Base-by-base conservation (phyloP, 371 early-diverging fungal species). In the Nosema muscidifuracis region DNA sequence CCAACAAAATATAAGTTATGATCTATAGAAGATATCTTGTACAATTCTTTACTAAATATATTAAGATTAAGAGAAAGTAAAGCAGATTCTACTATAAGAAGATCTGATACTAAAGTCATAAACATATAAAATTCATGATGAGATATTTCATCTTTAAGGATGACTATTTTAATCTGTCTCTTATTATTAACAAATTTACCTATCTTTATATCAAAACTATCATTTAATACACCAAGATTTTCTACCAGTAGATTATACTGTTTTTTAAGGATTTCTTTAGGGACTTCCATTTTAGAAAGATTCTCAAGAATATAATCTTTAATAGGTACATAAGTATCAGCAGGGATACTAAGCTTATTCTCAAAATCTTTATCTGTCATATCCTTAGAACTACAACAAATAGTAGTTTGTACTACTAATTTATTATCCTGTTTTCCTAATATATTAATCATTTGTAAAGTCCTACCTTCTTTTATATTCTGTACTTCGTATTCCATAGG, bases 51-150 rank as follows among this genome's bases (percentile, higher is more conserved):
- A 24, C 58, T 51, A 50, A 73, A 65, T 18, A 73, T 30, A 34
- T 64, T 65, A 34, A 63, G 22, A 50, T 73, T 73, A 12, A 58
- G 57, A 30, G 66, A 22, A 15, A 73, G 50, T 28, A 73, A 43
- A n/a, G 73, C 73, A 18, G 73, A 56, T 60, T 73, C 73, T 3
- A 73, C 50, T 1, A 73, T 16, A 1, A 73, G 33, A 24, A 73
- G 44, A 50, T 73, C 73, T 24, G 64, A 55, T 24, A 65, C 47
- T 7, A 73, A 43, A 1, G 73, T 58, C 20, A 73, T 33, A 51
- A 65, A 57, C 13, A 55, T n/a, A 33, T 44, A 33, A 34, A 50
- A 63, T 3, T 31, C 60, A 18, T n/a, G 13, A 16, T 65, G 9
- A 0, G 7, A 13, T 15, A 40, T 47, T 6, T 38, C 24, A 33